Percentiles rank a stretch among this genome's conserved stretches.
Conservation (phyloP, 371 early-diverging fungal genomes). For the Apophysomyces variabilis region DNA sequence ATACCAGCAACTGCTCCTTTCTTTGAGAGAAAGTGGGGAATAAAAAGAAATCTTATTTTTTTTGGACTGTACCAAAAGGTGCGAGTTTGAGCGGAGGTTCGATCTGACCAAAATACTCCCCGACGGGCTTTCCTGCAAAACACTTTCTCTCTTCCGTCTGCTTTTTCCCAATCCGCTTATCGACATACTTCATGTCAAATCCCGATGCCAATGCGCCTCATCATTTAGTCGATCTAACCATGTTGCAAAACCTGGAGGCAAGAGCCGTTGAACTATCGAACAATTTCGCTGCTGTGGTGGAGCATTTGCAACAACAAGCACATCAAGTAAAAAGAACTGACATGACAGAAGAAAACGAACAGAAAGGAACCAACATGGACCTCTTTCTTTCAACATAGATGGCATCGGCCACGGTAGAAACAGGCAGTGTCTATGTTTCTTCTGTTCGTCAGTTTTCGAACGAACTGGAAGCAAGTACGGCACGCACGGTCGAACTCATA, state of each 20-base stretch:
- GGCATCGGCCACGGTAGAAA: conserved; percentile 16
- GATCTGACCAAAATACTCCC: too few relatives aligned
- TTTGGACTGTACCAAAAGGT: too few relatives aligned
- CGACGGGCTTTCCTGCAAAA: too few relatives aligned
- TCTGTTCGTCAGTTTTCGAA: conserved; percentile 18
- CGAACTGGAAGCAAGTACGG: conserved; percentile 27
- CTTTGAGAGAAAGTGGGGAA: too few relatives aligned
- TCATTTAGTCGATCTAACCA: conserved; percentile 9
- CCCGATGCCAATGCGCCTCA: neutral
- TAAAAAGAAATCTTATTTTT: too few relatives aligned
- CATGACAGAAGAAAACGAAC: neutral
- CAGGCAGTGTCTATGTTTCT: conserved; percentile 15
- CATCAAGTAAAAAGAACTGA: conserved; percentile 8
- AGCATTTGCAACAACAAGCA: conserved; percentile 15
- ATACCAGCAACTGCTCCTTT: too few relatives aligned
- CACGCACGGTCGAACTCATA: conserved; percentile 43
- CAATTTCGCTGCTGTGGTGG: neutral
- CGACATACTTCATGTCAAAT: neutral
- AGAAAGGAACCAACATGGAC: neutral
- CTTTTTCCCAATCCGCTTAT: too few relatives aligned
- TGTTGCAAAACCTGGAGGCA: conserved; percentile 16
- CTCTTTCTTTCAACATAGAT: conserved; percentile 11
- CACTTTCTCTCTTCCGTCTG: too few relatives aligned
- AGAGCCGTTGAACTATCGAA: conserved; percentile 15
- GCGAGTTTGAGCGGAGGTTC: too few relatives aligned